phyloP scores from a whole-genome alignment of 192 early-diverging fungal species.

The Coemansia aciculifera region DNA sequence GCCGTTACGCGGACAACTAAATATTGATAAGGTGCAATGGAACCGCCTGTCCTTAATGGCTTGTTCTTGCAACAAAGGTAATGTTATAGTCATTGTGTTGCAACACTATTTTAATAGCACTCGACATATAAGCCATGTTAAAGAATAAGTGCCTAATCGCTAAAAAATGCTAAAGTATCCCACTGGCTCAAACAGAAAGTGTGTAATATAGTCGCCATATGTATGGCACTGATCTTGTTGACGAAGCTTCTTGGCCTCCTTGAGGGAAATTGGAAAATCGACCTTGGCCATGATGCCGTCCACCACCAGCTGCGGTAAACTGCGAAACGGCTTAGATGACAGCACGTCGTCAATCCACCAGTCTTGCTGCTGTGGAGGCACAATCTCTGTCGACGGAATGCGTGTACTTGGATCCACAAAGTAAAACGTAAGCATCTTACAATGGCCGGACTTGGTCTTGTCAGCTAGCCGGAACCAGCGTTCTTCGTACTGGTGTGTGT shows the following conservation, averaged over 20 bases:
- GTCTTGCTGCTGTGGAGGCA: constrained; percentile 58
- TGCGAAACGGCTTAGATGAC: background rate
- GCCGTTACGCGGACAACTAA: too few species aligned
- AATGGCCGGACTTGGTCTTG: constrained; percentile 53
- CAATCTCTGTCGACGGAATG: constrained; percentile 48
- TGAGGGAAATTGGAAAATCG: constrained; percentile 35
- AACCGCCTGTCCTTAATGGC: too few species aligned
- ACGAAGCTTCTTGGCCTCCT: constrained; percentile 41
- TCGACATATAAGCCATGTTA: too few species aligned
- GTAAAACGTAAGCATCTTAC: constrained; percentile 64
- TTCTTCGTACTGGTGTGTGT: constrained; percentile 61
- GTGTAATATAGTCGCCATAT: too few species aligned
- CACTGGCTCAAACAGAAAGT: too few species aligned
- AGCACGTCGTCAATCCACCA: constrained; percentile 20
- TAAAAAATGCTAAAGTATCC: too few species aligned
- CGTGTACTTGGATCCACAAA: constrained; percentile 57
- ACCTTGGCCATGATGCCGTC: constrained; percentile 13
- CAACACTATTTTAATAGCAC: too few species aligned
- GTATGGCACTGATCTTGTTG: background rate
- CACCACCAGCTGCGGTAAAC: constrained; percentile 20
- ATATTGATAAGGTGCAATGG: too few species aligned
- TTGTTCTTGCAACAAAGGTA: too few species aligned
- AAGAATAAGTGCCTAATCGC: too few species aligned
- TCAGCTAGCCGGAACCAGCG: constrained; percentile 56
- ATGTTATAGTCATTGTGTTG: too few species aligned